Evolutionary conservation across 441 rosid species (phyloP).

Genomic region (Erysimum cheiri): DNA sequence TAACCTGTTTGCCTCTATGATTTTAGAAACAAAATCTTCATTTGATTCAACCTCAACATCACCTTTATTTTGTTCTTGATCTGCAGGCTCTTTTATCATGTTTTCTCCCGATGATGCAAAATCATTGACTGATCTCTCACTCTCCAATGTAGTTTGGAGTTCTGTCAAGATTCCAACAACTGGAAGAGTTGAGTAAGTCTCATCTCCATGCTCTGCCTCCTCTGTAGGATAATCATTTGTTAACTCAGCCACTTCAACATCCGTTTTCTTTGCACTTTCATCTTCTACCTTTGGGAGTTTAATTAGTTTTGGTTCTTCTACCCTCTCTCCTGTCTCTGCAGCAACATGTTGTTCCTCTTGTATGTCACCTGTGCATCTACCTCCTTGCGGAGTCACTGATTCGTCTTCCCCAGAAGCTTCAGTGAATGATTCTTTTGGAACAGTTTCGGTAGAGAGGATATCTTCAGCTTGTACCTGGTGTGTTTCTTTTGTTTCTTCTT

Average conservation of each 20-base stretch:
- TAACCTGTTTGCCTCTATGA: not conserved
- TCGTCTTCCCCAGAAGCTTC: slow-evolving; percentile 38
- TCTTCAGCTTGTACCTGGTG: slow-evolving; percentile 34
- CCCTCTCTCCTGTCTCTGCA: slow-evolving; percentile 37
- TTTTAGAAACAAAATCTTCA: slow-evolving; percentile 10
- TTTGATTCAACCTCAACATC: slow-evolving; percentile 19
- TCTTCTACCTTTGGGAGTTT: slow-evolving; percentile 29
- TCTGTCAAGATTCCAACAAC: slow-evolving; percentile 42
- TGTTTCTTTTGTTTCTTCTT: slow-evolving; percentile 34
- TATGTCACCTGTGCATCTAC: slow-evolving; percentile 33
- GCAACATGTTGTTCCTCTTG: slow-evolving; percentile 33
- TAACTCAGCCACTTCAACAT: slow-evolving; percentile 36
- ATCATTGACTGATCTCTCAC: slow-evolving; percentile 21
- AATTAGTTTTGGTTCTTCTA: slow-evolving; percentile 35
- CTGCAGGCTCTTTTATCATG: not conserved
- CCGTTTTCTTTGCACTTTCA: slow-evolving; percentile 33
- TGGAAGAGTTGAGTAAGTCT: slow-evolving; percentile 40
- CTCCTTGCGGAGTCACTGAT: slow-evolving; percentile 40
- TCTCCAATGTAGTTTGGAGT: slow-evolving; percentile 36
- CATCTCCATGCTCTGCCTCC: slow-evolving; percentile 37
- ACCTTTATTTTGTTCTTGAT: not conserved
- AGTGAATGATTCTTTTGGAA: slow-evolving; percentile 23
- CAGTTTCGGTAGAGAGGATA: slow-evolving; percentile 11
- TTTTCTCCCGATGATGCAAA: not conserved
- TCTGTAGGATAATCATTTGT: slow-evolving; percentile 29